Evolutionary conservation across 192 early-diverging fungal species (phyloP).

Genomic region (Spinellus fusiger): DNA sequence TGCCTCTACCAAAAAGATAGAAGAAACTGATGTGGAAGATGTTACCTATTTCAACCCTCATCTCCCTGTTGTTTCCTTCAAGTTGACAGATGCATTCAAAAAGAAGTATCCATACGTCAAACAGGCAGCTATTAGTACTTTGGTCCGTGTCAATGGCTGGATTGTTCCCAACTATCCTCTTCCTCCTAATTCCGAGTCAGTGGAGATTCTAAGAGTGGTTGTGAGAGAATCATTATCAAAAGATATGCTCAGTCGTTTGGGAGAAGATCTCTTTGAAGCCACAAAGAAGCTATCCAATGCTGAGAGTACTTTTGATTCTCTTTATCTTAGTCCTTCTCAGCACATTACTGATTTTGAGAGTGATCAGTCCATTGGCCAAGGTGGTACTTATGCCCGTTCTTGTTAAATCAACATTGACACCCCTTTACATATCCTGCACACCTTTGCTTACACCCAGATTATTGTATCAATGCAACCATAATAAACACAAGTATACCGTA

Average conservation of each 20-base stretch:
- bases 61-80: conserved; percentile 60
- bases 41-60: conserved; percentile 42
- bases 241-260: background rate
- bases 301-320: background rate
- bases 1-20: background rate
- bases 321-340: background rate
- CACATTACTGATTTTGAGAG: too few relatives aligned
- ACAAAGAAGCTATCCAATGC: background rate
- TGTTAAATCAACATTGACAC: background rate
- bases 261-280: background rate
- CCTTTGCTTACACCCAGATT: too few relatives aligned
- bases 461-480: too few relatives aligned
- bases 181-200: conserved; percentile 34
- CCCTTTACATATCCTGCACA: too few relatives aligned
- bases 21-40: background rate
- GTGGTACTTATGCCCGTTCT: background rate
- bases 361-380: too few relatives aligned
- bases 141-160: conserved; percentile 52
- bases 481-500: background rate
- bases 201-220: conserved; percentile 48
- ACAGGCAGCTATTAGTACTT: conserved; percentile 45
- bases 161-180: conserved; percentile 57
- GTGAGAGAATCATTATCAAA: conserved; percentile 38
- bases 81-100: conserved; percentile 50
- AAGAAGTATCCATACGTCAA: conserved; percentile 42